A percentile compares a stretch with the other conserved stretches of the same genome.
Evolutionary conservation across 2,329 filamentous ascomycete genomes (phyloP).

Genomic region (Trichoderma sp.): DNA sequence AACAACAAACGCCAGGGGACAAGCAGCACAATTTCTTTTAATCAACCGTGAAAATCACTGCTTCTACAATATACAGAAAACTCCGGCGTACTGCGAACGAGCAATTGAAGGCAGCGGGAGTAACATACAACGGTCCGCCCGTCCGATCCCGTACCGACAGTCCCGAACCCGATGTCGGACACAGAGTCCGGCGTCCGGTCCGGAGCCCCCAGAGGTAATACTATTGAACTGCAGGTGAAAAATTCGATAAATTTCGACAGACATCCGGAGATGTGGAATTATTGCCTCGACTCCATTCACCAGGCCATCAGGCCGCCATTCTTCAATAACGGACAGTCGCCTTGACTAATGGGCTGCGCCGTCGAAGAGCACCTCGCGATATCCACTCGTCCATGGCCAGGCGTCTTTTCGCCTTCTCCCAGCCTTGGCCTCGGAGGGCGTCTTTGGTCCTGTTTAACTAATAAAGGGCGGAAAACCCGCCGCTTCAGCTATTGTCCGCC

Average conservation of each 20-base stretch:
- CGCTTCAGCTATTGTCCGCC: neutral
- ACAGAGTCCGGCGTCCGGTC: neutral
- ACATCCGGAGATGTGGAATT: neutral
- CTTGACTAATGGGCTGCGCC: neutral
- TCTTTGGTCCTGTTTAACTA: neutral
- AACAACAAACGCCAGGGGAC: neutral
- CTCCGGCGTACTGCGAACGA: neutral
- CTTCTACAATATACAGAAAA: neutral
- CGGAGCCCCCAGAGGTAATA: neutral
- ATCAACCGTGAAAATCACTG: neutral
- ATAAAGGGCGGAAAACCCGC: neutral
- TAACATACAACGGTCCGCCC: neutral
- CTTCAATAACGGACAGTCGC: neutral
- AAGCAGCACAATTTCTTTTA: neutral
- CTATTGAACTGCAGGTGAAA: neutral
- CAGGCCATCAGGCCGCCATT: neutral
- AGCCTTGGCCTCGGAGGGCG: neutral
- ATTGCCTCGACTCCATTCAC: neutral
- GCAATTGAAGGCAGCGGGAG: neutral
- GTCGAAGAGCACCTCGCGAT: neutral
- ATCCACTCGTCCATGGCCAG: neutral
- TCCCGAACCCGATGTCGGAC: conserved; percentile 14
- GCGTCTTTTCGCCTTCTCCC: neutral
- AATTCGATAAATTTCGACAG: neutral
- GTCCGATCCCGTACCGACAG: conserved; percentile 1